These are phyloP conservation scores for Evansstolkia leycettana DNA, from an alignment of 495 filamentous ascomycete genomes.

Conservation along the genomic window DNA sequence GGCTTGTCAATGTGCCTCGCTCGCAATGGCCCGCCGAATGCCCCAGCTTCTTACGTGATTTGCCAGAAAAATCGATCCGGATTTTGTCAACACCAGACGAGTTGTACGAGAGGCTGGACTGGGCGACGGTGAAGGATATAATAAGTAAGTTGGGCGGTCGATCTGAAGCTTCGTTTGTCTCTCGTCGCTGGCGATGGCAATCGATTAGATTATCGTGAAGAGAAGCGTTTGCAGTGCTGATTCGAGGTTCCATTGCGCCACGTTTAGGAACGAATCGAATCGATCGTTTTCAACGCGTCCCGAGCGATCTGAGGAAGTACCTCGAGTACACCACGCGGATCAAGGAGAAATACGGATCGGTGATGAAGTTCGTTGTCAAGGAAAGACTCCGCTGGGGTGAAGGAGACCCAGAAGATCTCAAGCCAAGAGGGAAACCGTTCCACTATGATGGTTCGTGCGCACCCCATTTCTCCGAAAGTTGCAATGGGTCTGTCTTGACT, in stretches of 20 bases:
- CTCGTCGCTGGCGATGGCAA: background rate
- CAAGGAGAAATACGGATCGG: slow-evolving; percentile 50
- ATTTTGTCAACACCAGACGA: slow-evolving; percentile 56
- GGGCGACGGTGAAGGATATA: slow-evolving; percentile 50
- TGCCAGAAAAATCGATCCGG: slow-evolving; percentile 30
- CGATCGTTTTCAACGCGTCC: slow-evolving; percentile 60
- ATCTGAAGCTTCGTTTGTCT: too few species aligned
- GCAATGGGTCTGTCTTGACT: too few species aligned
- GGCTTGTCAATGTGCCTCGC: slow-evolving; percentile 65
- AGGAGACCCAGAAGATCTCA: slow-evolving; percentile 22
- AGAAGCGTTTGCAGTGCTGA: background rate
- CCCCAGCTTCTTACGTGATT: slow-evolving; percentile 51
- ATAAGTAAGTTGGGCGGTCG: slow-evolving; percentile 32
- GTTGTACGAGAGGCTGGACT: slow-evolving; percentile 42
- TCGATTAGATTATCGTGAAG: too few species aligned
- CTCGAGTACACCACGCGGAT: slow-evolving; percentile 50
- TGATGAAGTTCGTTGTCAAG: slow-evolving; percentile 61
- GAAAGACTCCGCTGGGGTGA: slow-evolving; percentile 54
- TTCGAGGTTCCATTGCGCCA: slow-evolving; percentile 1
- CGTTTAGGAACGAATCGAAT: slow-evolving; percentile 47
- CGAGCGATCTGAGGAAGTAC: slow-evolving; percentile 63
- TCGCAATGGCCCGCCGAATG: slow-evolving; percentile 48
- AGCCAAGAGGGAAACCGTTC: slow-evolving; percentile 34
- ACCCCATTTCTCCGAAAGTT: too few species aligned
- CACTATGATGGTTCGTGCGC: slow-evolving; percentile 31